Percentiles rank a stretch among this genome's conserved stretches.
Conservation (phyloP, 805 yeast species). For the Sungouiozyma ichnusensis region DNA sequence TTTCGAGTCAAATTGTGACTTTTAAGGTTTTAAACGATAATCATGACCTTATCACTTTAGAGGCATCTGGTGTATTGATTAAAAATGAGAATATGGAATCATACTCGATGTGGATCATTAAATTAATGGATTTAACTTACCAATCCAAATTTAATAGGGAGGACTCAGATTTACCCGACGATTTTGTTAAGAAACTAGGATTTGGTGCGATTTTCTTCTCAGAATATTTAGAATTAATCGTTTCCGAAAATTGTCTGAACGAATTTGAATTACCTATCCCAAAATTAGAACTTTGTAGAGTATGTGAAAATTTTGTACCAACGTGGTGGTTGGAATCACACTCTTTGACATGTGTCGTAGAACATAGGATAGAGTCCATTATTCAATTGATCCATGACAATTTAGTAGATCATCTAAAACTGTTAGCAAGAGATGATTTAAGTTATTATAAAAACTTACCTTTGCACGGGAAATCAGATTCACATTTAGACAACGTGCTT, state of each 20-base stretch:
- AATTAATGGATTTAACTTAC: constrained; percentile 37
- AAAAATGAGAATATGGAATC: constrained; percentile 47
- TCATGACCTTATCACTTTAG: constrained; percentile 60
- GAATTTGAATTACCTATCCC: constrained; percentile 68
- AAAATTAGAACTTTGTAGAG: constrained; percentile 71
- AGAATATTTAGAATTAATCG: constrained; percentile 47
- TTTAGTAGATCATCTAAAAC: constrained; percentile 55
- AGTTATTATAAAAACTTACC: constrained; percentile 50
- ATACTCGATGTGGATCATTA: constrained; percentile 89
- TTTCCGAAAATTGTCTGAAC: constrained; percentile 50
- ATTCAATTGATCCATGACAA: constrained; percentile 68
- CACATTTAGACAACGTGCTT: constrained; percentile 7
- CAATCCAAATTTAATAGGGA: constrained; percentile 1
- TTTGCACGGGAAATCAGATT: constrained; percentile 9
- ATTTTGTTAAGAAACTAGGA: constrained; percentile 66
- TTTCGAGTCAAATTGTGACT: constrained; percentile 58
- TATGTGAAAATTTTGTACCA: constrained; percentile 85
- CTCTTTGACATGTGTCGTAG: constrained; percentile 75
- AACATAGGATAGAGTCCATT: constrained; percentile 71
- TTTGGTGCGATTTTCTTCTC: constrained; percentile 82
- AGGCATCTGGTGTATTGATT: constrained; percentile 88
- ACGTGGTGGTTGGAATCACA: constrained; percentile 96
- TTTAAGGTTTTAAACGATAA: constrained; percentile 38
- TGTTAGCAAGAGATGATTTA: constrained; percentile 29
- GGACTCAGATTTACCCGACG: constrained; percentile 40